These are phyloP conservation scores for Venturia pyrina DNA, from an alignment of 2,329 filamentous ascomycete genomes.

Conservation along the genomic window DNA sequence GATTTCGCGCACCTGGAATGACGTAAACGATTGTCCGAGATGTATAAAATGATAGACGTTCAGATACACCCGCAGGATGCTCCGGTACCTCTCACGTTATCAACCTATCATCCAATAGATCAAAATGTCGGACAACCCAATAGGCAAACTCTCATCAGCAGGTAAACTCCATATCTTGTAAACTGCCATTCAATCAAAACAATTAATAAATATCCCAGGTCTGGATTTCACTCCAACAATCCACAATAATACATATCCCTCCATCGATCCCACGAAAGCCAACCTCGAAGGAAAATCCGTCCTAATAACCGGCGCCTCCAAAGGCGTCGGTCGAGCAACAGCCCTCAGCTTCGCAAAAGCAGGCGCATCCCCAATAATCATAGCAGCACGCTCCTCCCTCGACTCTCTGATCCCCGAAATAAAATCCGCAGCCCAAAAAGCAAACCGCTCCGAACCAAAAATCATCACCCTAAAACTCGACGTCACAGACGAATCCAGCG, in stretches of 20 bases:
- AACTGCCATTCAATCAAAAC: background rate
- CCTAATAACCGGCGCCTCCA: slow-evolving; percentile 36
- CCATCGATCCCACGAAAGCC: slow-evolving; percentile 30
- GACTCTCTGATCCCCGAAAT: slow-evolving; percentile 28
- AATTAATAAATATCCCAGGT: background rate
- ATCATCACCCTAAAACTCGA: slow-evolving; percentile 36
- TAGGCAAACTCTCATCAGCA: background rate
- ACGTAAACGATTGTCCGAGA: too few species aligned
- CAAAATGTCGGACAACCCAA: background rate
- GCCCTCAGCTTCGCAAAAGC: slow-evolving; percentile 34
- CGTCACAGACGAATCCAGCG: slow-evolving; percentile 29
- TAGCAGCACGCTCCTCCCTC: slow-evolving; percentile 43
- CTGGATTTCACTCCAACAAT: slow-evolving; percentile 20
- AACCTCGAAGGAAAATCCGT: slow-evolving; percentile 33
- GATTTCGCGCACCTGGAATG: too few species aligned
- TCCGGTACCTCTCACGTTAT: background rate
- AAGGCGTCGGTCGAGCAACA: slow-evolving; percentile 36
- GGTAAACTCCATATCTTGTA: background rate
- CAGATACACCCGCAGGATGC: too few species aligned
- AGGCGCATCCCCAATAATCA: slow-evolving; percentile 40
- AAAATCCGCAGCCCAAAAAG: slow-evolving; percentile 27
- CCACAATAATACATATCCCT: slow-evolving; percentile 26
- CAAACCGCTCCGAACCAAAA: slow-evolving; percentile 25
- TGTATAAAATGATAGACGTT: too few species aligned
- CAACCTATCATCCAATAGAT: too few species aligned